These are phyloP conservation scores for Pleurotus eryngii DNA, from an alignment of 768 basidiomycete genomes.

Conservation along the genomic window DNA sequence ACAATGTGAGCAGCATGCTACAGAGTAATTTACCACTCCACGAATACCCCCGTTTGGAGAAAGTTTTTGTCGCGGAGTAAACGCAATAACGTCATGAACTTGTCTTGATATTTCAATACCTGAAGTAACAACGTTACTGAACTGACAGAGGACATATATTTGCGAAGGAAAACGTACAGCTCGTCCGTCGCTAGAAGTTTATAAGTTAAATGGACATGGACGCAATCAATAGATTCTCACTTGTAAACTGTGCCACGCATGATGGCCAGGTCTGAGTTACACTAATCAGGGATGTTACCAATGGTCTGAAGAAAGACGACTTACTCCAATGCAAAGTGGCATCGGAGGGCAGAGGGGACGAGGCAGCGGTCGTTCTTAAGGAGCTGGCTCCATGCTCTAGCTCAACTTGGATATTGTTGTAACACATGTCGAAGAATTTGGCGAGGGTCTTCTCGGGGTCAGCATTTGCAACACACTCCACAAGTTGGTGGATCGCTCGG, in stretches of 20 bases:
- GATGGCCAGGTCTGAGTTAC: slow-evolving; percentile 60
- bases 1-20: slow-evolving; percentile 68
- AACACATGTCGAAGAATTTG: slow-evolving; percentile 75
- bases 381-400: slow-evolving; percentile 84
- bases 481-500: slow-evolving; percentile 80
- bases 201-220: no score
- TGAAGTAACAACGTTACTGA: slow-evolving; percentile 21
- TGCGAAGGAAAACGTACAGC: slow-evolving; percentile 40
- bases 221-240: slow-evolving; percentile 36
- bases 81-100: slow-evolving; percentile 57
- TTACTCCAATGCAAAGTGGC: slow-evolving; percentile 87
- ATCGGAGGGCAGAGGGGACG: slow-evolving; percentile 70
- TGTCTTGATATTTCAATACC: slow-evolving; percentile 62
- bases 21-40: slow-evolving; percentile 78
- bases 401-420: slow-evolving; percentile 66
- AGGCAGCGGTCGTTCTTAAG: slow-evolving; percentile 64
- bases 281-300: slow-evolving; percentile 4
- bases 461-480: slow-evolving; percentile 82
- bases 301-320: slow-evolving; percentile 6
- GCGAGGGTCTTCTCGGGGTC: slow-evolving; percentile 73
- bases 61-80: slow-evolving; percentile 65
- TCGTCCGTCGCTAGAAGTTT: slow-evolving; percentile 46
- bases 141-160: neutral
- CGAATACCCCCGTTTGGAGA: slow-evolving; percentile 79
- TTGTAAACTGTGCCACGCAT: slow-evolving; percentile 78